Evolutionary conservation across 176 grass and related monocot genomes (phyloP).

Genomic region (Alloteropsis semialata): DNA sequence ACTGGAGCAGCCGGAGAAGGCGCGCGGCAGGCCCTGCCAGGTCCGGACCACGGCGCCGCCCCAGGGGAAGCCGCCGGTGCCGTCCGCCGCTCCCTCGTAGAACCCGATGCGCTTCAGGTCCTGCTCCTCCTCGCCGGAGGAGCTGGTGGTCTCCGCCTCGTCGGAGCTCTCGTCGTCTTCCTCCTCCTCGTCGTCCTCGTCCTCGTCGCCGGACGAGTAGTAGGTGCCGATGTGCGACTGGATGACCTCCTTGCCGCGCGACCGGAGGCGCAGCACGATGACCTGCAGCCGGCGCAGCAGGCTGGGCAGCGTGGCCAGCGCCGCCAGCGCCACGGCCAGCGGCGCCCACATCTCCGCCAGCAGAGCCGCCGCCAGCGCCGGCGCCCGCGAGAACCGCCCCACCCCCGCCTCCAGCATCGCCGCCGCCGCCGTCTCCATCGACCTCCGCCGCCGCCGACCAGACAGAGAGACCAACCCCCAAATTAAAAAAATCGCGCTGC

Average conservation of each 20-base stretch:
- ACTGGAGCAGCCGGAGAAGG: background rate
- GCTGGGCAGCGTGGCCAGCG: slow-evolving; percentile 55
- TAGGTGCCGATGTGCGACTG: slow-evolving; percentile 41
- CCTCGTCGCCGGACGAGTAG: slow-evolving; percentile 40
- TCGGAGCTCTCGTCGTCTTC: slow-evolving; percentile 16
- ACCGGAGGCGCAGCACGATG: slow-evolving; percentile 50
- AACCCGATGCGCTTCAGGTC: slow-evolving; percentile 29
- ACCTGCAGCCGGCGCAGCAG: slow-evolving; percentile 41
- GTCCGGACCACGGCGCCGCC: slow-evolving; percentile 49
- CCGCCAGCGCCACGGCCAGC: slow-evolving; percentile 48
- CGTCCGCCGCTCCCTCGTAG: background rate
- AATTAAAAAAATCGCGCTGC: background rate
- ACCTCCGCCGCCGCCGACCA: background rate
- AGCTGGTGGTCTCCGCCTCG: background rate
- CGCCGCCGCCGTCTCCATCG: slow-evolving; percentile 46
- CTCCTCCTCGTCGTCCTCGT: background rate
- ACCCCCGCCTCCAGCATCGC: slow-evolving; percentile 57
- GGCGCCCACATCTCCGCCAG: slow-evolving; percentile 60
- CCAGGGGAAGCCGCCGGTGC: slow-evolving; percentile 40
- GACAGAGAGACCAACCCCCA: background rate
- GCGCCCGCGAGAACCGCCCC: slow-evolving; percentile 45
- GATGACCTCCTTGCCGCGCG: slow-evolving; percentile 48
- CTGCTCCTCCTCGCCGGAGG: slow-evolving; percentile 19
- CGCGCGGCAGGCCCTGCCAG: slow-evolving; percentile 35
- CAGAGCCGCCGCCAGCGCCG: slow-evolving; percentile 31